Evolutionary conservation across 2,329 filamentous ascomycete species (phyloP).

Genomic region (Orbilia quercus): DNA sequence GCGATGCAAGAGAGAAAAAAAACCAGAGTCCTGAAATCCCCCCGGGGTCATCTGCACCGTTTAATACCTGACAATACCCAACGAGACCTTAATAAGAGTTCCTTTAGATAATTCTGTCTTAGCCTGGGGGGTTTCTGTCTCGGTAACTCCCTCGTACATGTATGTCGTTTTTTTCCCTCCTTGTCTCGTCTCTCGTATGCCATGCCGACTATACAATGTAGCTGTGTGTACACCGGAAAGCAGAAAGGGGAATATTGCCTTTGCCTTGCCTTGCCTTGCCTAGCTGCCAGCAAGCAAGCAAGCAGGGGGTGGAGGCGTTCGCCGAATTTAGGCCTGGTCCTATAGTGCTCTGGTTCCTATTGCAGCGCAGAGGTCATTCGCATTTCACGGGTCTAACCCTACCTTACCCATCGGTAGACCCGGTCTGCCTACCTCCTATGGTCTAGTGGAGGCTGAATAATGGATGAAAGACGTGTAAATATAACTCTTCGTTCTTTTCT

Average conservation of each 20-base stretch:
- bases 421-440: slow-evolving; percentile 3
- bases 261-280: no score
- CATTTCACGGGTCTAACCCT: neutral
- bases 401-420: slow-evolving; percentile 18
- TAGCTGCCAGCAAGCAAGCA: no score
- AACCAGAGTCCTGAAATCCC: neutral
- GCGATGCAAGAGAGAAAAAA: slow-evolving; percentile 4
- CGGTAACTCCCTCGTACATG: slow-evolving; percentile 6
- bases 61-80: neutral
- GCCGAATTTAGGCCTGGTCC: slow-evolving; percentile 42
- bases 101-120: slow-evolving; percentile 3
- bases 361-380: slow-evolving; percentile 43
- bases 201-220: slow-evolving; percentile 1
- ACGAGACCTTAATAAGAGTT: slow-evolving; percentile 11
- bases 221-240: no score
- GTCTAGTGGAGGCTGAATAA: neutral
- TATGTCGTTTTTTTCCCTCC: no score
- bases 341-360: slow-evolving; percentile 36
- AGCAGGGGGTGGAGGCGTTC: slow-evolving; percentile 18
- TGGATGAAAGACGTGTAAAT: no score
- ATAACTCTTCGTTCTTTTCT: no score
- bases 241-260: no score
- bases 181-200: neutral
- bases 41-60: slow-evolving; percentile 3
- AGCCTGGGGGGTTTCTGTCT: no score